phyloP scores from a whole-genome alignment of 1,284 basidiomycete genomes.

The Ganoderma lucidum region DNA sequence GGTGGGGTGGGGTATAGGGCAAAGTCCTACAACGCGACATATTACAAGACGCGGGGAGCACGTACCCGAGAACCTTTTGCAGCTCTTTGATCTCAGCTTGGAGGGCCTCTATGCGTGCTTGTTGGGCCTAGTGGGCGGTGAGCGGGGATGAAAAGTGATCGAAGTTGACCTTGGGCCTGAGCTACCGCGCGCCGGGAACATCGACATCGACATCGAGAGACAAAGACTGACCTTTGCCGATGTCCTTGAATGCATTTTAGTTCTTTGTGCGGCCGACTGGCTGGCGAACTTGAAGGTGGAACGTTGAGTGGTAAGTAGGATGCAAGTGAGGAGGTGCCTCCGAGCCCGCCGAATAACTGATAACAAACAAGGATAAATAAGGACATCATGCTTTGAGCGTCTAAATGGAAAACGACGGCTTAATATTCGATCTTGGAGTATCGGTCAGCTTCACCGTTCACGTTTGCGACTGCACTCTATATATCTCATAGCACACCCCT shows the following conservation, averaged over 20 bases:
- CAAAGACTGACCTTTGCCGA: slow-evolving; percentile 32
- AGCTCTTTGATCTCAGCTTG: slow-evolving; percentile 60
- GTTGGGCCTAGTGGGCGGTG: slow-evolving; percentile 53
- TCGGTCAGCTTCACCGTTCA: too few relatives aligned
- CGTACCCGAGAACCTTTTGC: slow-evolving; percentile 63
- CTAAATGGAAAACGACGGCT: too few relatives aligned
- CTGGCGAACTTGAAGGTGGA: too few relatives aligned
- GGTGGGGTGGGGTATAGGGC: not conserved
- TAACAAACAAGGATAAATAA: too few relatives aligned
- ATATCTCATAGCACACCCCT: too few relatives aligned
- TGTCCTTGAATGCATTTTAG: slow-evolving; percentile 34
- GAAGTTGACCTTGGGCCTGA: not conserved
- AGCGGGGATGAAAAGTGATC: too few relatives aligned
- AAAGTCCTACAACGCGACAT: not conserved
- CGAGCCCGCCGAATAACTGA: too few relatives aligned
- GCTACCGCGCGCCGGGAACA: not conserved
- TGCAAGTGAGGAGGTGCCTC: not conserved
- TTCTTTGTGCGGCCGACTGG: too few relatives aligned
- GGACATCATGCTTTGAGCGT: too few relatives aligned
- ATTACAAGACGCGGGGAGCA: not conserved
- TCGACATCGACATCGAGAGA: not conserved
- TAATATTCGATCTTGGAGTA: too few relatives aligned
- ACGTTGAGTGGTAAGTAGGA: not conserved
- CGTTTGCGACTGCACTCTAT: too few relatives aligned
- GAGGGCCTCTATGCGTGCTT: slow-evolving; percentile 58